A percentile compares a stretch with the other conserved stretches of the same genome.
These are phyloP conservation scores for Pyrenophora teres DNA, from an alignment of 2,329 filamentous ascomycete species.

Conservation along the genomic window DNA sequence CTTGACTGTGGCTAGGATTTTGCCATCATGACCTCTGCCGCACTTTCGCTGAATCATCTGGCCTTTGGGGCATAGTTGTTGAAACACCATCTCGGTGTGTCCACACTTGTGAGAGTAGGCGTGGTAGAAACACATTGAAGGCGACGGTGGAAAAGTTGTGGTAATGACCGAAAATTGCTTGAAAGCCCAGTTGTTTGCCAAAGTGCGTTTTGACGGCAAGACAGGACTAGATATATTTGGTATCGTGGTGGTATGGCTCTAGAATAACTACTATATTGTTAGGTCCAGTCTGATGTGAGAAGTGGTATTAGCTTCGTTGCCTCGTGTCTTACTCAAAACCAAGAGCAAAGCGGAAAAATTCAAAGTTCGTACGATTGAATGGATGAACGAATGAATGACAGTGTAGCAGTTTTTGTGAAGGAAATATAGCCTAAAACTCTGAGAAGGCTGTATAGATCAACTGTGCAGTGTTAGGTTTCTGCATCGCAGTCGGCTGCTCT, in stretches of 20 bases:
- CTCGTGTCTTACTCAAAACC: not conserved
- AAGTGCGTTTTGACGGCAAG: no score
- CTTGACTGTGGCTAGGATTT: slow-evolving; percentile 38
- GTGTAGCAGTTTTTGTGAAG: not conserved
- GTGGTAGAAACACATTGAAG: slow-evolving; percentile 55
- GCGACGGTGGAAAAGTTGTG: not conserved
- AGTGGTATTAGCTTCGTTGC: not conserved
- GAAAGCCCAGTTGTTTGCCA: not conserved
- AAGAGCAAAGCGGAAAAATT: not conserved
- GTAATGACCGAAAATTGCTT: not conserved
- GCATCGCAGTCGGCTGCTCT: not conserved
- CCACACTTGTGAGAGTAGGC: slow-evolving; percentile 54
- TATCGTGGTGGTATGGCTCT: no score
- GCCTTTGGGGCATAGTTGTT: slow-evolving; percentile 34
- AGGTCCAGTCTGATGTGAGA: not conserved
- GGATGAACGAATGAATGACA: not conserved
- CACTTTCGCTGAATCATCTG: slow-evolving; percentile 43
- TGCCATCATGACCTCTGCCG: slow-evolving; percentile 35
- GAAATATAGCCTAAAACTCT: not conserved
- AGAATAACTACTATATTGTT: no score
- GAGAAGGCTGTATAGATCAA: not conserved
- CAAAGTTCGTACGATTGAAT: no score
- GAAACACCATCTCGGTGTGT: slow-evolving; percentile 49
- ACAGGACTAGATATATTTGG: no score
- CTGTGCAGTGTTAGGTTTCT: not conserved